These are phyloP conservation scores for Citrus cavaleriei DNA, from an alignment of 345 rosid genomes.

Conservation along the genomic window DNA sequence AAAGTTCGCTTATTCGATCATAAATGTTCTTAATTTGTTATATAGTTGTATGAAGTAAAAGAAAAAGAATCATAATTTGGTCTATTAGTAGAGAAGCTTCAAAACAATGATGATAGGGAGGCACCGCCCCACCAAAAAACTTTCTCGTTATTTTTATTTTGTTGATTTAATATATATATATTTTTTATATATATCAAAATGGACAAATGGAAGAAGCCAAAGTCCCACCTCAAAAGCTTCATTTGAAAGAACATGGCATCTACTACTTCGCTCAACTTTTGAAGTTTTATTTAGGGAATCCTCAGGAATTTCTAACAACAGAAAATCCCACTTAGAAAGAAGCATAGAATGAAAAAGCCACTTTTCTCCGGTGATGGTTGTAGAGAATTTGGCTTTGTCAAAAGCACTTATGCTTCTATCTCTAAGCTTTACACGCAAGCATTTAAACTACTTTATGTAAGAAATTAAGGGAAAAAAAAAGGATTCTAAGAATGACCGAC, in stretches of 20 bases:
- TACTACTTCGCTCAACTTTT: constrained; percentile 16
- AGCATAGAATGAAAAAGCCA: constrained; percentile 20
- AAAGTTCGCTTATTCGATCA: not conserved
- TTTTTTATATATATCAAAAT: not conserved
- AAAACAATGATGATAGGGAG: constrained; percentile 1
- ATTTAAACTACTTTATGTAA: constrained; percentile 20
- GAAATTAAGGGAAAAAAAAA: constrained; percentile 3
- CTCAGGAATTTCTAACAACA: constrained; percentile 34
- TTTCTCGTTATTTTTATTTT: not conserved
- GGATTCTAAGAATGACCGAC: constrained; percentile 28
- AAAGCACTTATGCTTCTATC: constrained; percentile 24
- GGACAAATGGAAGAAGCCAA: constrained; percentile 30
- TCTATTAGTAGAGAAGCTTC: constrained; percentile 3
- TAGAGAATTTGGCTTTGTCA: constrained; percentile 33
- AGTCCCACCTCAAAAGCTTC: constrained; percentile 37
- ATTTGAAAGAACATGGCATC: constrained; percentile 30
- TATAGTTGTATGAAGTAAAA: not conserved
- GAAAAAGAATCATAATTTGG: not conserved
- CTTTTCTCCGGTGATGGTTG: constrained; percentile 32
- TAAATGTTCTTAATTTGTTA: not conserved
- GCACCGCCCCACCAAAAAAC: constrained; percentile 33
- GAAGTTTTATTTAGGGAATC: constrained; percentile 26
- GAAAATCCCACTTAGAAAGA: constrained; percentile 28
- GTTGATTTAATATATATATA: not conserved
- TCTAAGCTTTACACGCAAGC: constrained; percentile 45